phyloP scores from a whole-genome alignment of 2,329 filamentous ascomycete species.

The Pyrenophora graminea region DNA sequence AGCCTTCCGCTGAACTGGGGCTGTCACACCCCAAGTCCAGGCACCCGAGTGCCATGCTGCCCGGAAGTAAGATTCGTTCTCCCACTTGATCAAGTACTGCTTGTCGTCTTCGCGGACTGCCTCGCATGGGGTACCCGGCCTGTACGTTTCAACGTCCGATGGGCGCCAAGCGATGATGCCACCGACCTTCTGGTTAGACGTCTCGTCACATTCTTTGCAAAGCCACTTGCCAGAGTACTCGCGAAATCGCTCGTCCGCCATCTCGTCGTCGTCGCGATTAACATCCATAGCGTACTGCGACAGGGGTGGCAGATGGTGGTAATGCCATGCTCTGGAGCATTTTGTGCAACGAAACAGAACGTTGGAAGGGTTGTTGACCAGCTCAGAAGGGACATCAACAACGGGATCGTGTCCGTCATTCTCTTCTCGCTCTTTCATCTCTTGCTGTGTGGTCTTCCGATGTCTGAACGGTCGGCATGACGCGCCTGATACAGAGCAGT shows the following conservation, averaged over 20 bases:
- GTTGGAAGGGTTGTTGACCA: constrained; percentile 75
- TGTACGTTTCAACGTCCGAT: constrained; percentile 60
- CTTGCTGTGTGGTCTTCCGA: constrained; percentile 74
- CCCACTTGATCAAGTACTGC: constrained; percentile 92
- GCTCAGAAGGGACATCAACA: constrained; percentile 61
- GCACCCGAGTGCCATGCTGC: constrained; percentile 85
- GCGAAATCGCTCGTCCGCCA: constrained; percentile 65
- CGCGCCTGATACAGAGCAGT: constrained; percentile 66
- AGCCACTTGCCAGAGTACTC: constrained; percentile 78
- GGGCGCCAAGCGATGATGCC: constrained; percentile 90
- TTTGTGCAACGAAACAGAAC: constrained; percentile 80
- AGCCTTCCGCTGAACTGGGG: constrained; percentile 67
- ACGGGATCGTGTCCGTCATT: constrained; percentile 81
- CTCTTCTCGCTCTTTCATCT: constrained; percentile 79
- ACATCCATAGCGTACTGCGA: constrained; percentile 51
- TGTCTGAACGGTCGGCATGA: constrained; percentile 77
- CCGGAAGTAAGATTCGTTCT: constrained; percentile 76
- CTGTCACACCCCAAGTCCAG: constrained; percentile 79
- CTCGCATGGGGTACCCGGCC: constrained; percentile 57
- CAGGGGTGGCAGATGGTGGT: constrained; percentile 73
- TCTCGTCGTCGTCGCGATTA: constrained; percentile 52
- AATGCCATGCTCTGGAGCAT: constrained; percentile 82
- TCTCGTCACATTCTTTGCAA: constrained; percentile 75
- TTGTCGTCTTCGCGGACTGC: constrained; percentile 75
- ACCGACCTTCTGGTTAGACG: constrained; percentile 67